A percentile compares a stretch with the other conserved stretches of the same genome.
Conservation (phyloP, 495 filamentous ascomycete genomes). For the Chaetomium tenue region DNA sequence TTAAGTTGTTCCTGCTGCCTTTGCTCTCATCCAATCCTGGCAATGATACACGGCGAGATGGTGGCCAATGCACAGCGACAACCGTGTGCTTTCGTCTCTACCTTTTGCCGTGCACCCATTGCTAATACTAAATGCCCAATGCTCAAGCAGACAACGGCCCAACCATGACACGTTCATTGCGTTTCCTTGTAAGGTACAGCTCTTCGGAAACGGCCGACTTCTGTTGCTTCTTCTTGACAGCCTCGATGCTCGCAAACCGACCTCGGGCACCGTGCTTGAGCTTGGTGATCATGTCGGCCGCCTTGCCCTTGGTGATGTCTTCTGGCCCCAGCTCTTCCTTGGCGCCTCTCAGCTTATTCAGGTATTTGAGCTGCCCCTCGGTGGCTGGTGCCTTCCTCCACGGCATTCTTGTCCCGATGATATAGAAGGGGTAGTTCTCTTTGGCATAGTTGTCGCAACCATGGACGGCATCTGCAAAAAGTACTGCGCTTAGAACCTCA, state of each 20-base stretch:
- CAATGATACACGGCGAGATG: no score
- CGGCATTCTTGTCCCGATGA: constrained; percentile 55
- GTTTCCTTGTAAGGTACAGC: constrained; percentile 42
- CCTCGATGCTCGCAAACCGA: constrained; percentile 56
- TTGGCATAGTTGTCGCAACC: constrained; percentile 78
- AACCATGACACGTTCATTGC: constrained; percentile 59
- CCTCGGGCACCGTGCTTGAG: constrained; percentile 78
- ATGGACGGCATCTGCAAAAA: constrained; percentile 70
- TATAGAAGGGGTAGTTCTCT: constrained; percentile 56
- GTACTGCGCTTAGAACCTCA: constrained; percentile 55
- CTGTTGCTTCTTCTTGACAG: constrained; percentile 47
- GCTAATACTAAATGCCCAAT: background rate
- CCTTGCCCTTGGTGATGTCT: constrained; percentile 74
- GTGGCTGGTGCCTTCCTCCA: constrained; percentile 73
- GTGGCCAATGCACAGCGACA: no score
- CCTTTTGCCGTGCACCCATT: background rate
- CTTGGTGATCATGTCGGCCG: constrained; percentile 91
- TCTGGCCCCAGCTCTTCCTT: constrained; percentile 53
- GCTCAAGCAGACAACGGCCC: constrained; percentile 50
- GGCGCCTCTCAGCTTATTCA: constrained; percentile 64
- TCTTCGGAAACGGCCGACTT: constrained; percentile 43
- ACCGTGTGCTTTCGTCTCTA: no score
- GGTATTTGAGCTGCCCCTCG: constrained; percentile 62
- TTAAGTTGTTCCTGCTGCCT: background rate
- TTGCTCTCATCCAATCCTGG: no score